A percentile compares a stretch with the other conserved stretches of the same genome.
These are phyloP conservation scores for Jamesozyma hellenica DNA, from an alignment of 805 yeast genomes.

Conservation along the genomic window DNA sequence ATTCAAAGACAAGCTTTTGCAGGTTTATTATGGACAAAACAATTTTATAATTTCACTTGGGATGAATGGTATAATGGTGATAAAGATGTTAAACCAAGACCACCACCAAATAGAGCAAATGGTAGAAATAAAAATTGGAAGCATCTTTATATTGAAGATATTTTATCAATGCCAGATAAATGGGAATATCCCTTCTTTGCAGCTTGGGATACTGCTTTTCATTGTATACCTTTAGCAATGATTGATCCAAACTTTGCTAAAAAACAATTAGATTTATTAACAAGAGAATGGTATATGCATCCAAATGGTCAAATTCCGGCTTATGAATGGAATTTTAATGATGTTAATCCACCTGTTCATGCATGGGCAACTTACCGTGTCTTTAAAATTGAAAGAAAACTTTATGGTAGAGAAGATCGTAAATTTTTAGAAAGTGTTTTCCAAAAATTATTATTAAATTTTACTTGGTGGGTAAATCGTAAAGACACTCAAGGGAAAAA, in stretches of 20 bases:
- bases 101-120: constrained; percentile 71
- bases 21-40: constrained; percentile 88
- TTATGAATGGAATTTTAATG: constrained; percentile 91
- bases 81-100: constrained; percentile 59
- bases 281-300: constrained; percentile 96
- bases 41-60: constrained; percentile 78
- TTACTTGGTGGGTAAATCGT: constrained; percentile 96
- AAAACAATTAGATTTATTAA: constrained; percentile 71
- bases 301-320: constrained; percentile 96
- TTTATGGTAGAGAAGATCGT: constrained; percentile 73
- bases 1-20: constrained; percentile 92
- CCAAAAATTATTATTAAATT: constrained; percentile 79
- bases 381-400: constrained; percentile 76
- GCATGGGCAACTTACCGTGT: constrained; percentile 92
- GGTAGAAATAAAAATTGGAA: constrained; percentile 85
- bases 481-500: constrained; percentile 82
- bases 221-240: constrained; percentile 86
- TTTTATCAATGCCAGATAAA: constrained; percentile 83
- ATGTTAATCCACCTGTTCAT: constrained; percentile 94
- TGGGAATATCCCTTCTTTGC: constrained; percentile 96
- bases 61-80: constrained; percentile 85
- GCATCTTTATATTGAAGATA: constrained; percentile 79
- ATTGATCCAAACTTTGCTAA: constrained; percentile 89
- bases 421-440: constrained; percentile 81
- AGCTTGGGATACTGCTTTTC: constrained; percentile 96